Conservation (phyloP, 306 rosid genomes). For the Dalbergia cultrata region DNA sequence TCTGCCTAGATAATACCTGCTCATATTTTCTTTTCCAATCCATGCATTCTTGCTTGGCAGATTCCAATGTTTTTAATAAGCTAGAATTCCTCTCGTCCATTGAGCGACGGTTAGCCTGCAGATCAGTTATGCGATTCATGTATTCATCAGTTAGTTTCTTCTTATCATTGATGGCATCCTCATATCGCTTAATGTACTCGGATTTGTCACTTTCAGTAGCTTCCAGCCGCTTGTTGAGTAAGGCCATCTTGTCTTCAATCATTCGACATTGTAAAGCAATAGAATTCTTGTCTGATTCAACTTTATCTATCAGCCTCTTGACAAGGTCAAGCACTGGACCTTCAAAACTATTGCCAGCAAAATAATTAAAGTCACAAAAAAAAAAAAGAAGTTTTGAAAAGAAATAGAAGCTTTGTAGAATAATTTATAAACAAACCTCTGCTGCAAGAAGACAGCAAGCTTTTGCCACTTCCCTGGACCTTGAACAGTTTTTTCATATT, state of each 20-base stretch:
- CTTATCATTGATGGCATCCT: slow-evolving; percentile 88
- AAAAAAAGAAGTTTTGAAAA: not conserved
- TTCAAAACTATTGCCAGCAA: slow-evolving; percentile 71
- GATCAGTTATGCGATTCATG: slow-evolving; percentile 76
- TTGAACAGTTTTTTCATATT: slow-evolving; percentile 75
- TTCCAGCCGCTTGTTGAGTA: slow-evolving; percentile 84
- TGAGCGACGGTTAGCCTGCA: slow-evolving; percentile 82
- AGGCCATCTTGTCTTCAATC: slow-evolving; percentile 75
- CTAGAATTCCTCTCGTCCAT: slow-evolving; percentile 74
- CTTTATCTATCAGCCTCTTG: slow-evolving; percentile 77
- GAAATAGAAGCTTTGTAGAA: not conserved
- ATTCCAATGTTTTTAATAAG: slow-evolving; percentile 74
- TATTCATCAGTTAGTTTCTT: slow-evolving; percentile 87
- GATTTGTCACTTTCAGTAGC: slow-evolving; percentile 80
- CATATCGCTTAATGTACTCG: slow-evolving; percentile 82
- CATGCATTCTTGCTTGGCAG: slow-evolving; percentile 75
- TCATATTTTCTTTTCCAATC: slow-evolving; percentile 93
- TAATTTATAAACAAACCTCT: slow-evolving; percentile 67
- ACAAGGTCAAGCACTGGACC: slow-evolving; percentile 82
- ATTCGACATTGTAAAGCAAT: slow-evolving; percentile 72
- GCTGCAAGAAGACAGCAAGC: slow-evolving; percentile 75
- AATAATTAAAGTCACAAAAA: not conserved
- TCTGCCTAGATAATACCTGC: slow-evolving; percentile 70
- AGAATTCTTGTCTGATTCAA: slow-evolving; percentile 81
- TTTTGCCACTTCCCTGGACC: slow-evolving; percentile 97